Percentiles rank a stretch among this genome's conserved stretches.
phyloP scores from a whole-genome alignment of 2,329 filamentous ascomycete genomes.

The Diaporthe vaccinii region DNA sequence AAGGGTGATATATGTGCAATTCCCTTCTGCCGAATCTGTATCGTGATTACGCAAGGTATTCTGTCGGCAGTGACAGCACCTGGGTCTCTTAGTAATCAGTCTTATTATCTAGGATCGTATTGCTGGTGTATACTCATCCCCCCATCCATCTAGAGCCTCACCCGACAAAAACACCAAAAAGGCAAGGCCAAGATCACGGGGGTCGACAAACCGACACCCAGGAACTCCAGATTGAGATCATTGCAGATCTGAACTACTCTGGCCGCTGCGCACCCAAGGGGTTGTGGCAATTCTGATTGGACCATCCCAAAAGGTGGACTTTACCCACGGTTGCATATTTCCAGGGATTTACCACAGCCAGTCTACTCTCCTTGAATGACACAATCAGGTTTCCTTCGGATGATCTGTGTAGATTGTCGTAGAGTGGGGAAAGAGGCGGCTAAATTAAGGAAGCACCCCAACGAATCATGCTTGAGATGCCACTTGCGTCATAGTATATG shows the following conservation, averaged over 20 bases:
- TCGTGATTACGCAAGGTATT: not conserved
- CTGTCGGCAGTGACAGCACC: not conserved
- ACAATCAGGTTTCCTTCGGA: constrained; percentile 11
- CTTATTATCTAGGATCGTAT: not conserved
- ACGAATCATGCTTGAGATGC: not conserved
- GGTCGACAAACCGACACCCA: not conserved
- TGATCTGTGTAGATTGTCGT: constrained; percentile 1
- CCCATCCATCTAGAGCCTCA: not conserved
- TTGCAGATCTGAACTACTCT: not conserved
- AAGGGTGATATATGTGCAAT: too few species aligned
- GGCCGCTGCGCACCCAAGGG: not conserved
- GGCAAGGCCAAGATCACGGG: not conserved
- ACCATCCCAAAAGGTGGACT: not conserved
- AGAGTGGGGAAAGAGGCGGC: constrained; percentile 16
- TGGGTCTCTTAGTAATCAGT: not conserved
- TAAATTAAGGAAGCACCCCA: constrained; percentile 7
- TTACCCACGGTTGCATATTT: not conserved
- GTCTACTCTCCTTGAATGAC: constrained; percentile 1
- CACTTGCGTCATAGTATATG: not conserved
- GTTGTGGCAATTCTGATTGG: not conserved
- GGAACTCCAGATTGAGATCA: not conserved
- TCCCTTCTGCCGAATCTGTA: not conserved
- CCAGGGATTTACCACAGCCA: not conserved
- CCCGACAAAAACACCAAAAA: not conserved
- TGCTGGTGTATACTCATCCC: not conserved